phyloP scores from a whole-genome alignment of 169 alveolate species.

The Toxoplasma gondii region DNA sequence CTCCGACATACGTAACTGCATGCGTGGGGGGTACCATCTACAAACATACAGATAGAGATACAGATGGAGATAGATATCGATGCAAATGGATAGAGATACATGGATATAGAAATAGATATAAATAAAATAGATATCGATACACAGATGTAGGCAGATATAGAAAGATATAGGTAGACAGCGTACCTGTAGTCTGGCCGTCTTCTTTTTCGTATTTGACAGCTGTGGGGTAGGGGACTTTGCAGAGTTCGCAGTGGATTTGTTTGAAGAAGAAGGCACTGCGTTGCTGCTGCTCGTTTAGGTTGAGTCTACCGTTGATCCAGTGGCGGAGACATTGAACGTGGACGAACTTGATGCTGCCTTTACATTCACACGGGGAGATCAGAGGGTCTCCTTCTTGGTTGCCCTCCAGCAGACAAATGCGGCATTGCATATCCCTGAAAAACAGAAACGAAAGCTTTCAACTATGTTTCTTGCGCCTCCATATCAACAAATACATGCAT shows the following conservation, averaged over 20 bases:
- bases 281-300: slow-evolving; percentile 65
- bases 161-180: background rate
- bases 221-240: slow-evolving; percentile 91
- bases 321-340: slow-evolving; percentile 94
- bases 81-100: background rate
- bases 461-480: background rate
- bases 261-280: slow-evolving; percentile 85
- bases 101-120: background rate
- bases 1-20: background rate
- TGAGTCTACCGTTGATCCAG: slow-evolving; percentile 93
- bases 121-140: background rate
- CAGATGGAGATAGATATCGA: background rate
- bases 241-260: slow-evolving; percentile 92
- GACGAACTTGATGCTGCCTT: slow-evolving; percentile 92
- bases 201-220: slow-evolving; percentile 73
- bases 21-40: background rate
- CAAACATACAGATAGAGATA: background rate
- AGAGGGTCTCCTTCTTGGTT: slow-evolving; percentile 90
- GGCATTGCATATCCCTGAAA: slow-evolving; percentile 81
- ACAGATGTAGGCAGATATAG: background rate
- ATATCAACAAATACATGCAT: background rate
- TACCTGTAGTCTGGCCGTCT: background rate
- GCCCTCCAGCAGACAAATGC: slow-evolving; percentile 94
- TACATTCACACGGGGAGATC: slow-evolving; percentile 96
- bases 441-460: background rate